Percentiles rank a stretch among this genome's conserved stretches.
These are phyloP conservation scores for Pythium scleroteichum DNA, from an alignment of 352 stramenopile genomes.

Conservation along the genomic window DNA sequence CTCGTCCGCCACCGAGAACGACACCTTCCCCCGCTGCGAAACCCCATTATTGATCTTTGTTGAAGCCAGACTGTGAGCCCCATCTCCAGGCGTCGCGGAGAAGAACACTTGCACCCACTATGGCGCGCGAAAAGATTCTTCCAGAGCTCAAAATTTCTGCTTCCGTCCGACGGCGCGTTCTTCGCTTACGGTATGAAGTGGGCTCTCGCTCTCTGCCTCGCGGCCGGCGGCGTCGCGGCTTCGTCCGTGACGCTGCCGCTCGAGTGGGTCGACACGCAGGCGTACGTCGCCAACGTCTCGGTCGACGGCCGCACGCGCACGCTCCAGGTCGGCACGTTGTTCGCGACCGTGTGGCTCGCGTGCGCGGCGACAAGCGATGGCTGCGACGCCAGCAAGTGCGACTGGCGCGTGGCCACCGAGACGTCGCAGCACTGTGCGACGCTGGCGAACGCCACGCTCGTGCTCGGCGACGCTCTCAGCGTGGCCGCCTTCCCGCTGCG, in stretches of 20 bases:
- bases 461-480: neutral
- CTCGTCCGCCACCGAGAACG: no score
- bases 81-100: no score
- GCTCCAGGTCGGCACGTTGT: constrained; percentile 10
- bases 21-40: no score
- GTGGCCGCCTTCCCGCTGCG: neutral
- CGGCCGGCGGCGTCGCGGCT: neutral
- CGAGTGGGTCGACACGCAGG: constrained; percentile 10
- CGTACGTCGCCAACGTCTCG: constrained; percentile 12
- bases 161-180: no score
- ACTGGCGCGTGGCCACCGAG: neutral
- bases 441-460: neutral
- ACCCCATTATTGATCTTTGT: no score
- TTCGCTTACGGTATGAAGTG: no score
- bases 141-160: no score
- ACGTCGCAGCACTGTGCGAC: constrained; percentile 1
- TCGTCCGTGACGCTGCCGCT: constrained; percentile 4
- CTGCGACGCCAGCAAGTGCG: constrained; percentile 1
- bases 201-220: no score
- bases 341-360: constrained; percentile 5
- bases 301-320: constrained; percentile 2
- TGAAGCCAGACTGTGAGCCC: no score
- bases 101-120: no score
- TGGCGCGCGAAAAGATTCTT: no score
- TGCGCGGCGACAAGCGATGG: neutral